Evolutionary conservation across 306 rosid species (phyloP).

Genomic region (Pueraria montana): DNA sequence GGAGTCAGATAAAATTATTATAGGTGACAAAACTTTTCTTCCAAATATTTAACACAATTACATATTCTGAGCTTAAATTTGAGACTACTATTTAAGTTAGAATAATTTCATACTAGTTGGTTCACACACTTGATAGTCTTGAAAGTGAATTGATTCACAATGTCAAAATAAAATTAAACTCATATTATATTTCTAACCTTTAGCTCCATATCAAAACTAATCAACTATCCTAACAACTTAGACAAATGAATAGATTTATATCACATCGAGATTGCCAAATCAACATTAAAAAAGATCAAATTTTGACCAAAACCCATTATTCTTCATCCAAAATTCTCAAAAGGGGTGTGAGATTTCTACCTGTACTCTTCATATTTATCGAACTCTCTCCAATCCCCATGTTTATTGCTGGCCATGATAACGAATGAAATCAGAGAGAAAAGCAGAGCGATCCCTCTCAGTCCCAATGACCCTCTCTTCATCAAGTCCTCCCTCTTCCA

Average conservation of each 20-base stretch:
- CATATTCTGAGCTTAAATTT: not conserved
- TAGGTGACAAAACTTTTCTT: not conserved
- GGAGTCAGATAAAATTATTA: no score
- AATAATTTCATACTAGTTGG: no score
- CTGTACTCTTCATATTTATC: conserved; percentile 76
- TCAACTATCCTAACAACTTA: no score
- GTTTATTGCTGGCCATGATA: conserved; percentile 72
- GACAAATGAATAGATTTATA: not conserved
- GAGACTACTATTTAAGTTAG: not conserved
- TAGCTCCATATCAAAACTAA: not conserved
- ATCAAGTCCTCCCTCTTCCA: conserved; percentile 76
- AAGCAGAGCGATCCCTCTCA: conserved; percentile 69
- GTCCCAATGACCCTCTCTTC: conserved; percentile 60
- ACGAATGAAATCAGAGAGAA: conserved; percentile 69
- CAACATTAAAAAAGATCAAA: not conserved
- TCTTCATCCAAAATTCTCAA: conserved; percentile 16
- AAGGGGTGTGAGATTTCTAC: conserved; percentile 33
- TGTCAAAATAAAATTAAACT: not conserved
- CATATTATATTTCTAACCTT: not conserved
- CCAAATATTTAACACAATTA: not conserved
- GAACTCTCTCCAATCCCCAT: conserved; percentile 69
- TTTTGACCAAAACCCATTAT: conserved; percentile 36
- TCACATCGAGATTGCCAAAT: not conserved
- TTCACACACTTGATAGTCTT: not conserved
- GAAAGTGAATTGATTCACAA: not conserved